phyloP scores from a whole-genome alignment of 202 grass and related monocot genomes.

The Bolboschoenoplectus hybrid region DNA sequence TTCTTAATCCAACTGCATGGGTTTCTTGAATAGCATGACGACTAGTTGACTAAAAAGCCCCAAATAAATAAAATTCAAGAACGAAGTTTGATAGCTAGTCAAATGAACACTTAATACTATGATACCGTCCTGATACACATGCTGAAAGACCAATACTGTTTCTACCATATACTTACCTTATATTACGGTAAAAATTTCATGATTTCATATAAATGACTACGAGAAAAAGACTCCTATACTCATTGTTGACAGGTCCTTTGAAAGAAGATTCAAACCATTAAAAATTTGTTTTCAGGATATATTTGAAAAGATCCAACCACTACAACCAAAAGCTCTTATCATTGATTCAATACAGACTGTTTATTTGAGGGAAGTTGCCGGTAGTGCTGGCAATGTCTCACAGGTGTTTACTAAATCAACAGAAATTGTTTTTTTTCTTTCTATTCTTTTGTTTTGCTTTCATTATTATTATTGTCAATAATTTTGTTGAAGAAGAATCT shows the following conservation, averaged over 20 bases:
- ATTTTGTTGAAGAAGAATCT: slow-evolving; percentile 8
- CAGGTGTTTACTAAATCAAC: slow-evolving; percentile 55
- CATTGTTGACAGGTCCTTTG: not conserved
- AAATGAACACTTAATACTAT: slow-evolving; percentile 4
- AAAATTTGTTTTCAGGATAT: slow-evolving; percentile 75
- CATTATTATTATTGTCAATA: slow-evolving; percentile 2
- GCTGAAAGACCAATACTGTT: not conserved
- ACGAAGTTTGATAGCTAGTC: not conserved
- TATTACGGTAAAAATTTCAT: not conserved
- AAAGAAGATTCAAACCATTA: not conserved
- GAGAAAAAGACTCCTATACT: not conserved
- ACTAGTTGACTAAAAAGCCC: not conserved
- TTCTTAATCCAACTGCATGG: not conserved
- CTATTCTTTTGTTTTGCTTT: slow-evolving; percentile 5
- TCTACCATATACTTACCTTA: not conserved
- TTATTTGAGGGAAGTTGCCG: slow-evolving; percentile 79
- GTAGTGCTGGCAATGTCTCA: slow-evolving; percentile 81
- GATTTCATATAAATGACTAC: not conserved
- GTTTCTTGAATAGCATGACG: not conserved
- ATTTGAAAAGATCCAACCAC: slow-evolving; percentile 77
- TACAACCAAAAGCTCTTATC: slow-evolving; percentile 74
- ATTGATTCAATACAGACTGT: slow-evolving; percentile 98
- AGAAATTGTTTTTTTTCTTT: not conserved
- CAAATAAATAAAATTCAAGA: slow-evolving; percentile 23
- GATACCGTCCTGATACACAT: not conserved